Evolutionary conservation across 2,329 filamentous ascomycete species (phyloP).

Genomic region (Teratosphaeriaceae sp.): DNA sequence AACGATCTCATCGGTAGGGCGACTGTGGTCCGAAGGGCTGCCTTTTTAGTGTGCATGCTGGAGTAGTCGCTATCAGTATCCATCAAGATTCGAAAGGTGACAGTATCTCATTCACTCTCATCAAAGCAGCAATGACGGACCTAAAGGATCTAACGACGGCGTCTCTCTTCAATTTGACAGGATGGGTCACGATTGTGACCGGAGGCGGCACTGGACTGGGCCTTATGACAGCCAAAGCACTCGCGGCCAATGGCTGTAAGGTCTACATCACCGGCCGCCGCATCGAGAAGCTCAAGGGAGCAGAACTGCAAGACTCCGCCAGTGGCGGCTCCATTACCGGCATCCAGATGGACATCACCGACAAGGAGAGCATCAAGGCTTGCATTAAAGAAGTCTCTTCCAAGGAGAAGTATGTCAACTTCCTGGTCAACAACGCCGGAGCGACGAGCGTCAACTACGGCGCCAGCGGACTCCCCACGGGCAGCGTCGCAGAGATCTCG

Average conservation of each 20-base stretch:
- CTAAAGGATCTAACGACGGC: constrained; percentile 12
- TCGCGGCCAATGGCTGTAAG: constrained; percentile 37
- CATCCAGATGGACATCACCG: constrained; percentile 27
- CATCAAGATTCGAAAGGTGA: no score
- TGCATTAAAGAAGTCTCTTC: constrained; percentile 19
- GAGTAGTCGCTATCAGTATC: no score
- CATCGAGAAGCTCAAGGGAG: constrained; percentile 34
- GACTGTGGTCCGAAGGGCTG: background rate
- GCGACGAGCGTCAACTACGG: constrained; percentile 24
- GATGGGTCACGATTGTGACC: constrained; percentile 27
- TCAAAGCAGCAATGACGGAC: background rate
- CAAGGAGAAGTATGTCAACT: constrained; percentile 27
- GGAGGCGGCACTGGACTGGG: constrained; percentile 24
- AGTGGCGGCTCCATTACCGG: constrained; percentile 50
- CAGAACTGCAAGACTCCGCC: constrained; percentile 49
- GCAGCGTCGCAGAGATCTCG: constrained; percentile 50
- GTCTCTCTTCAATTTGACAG: constrained; percentile 21
- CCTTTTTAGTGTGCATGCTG: no score
- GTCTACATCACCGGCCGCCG: constrained; percentile 42
- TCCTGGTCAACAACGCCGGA: constrained; percentile 29
- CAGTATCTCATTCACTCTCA: no score
- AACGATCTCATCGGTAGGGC: background rate
- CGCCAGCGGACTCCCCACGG: constrained; percentile 15
- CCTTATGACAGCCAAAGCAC: constrained; percentile 33
- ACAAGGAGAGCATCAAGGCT: constrained; percentile 23